Conservation (phyloP, 176 grass and related monocot species). For the Bonia amplexicaulis region DNA sequence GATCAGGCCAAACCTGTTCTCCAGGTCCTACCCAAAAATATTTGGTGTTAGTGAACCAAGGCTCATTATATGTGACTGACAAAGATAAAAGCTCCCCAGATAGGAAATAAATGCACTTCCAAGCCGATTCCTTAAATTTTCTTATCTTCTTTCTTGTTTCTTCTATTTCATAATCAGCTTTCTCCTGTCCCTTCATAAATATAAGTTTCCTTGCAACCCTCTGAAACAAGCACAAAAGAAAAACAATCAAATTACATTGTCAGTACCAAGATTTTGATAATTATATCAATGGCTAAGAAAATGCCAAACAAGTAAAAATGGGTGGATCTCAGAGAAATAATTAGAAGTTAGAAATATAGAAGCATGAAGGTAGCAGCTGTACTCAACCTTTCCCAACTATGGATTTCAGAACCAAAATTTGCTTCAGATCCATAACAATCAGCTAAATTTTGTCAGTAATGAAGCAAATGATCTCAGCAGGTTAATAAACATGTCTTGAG, state of each 20-base stretch:
- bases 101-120: conserved; percentile 87
- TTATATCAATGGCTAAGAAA: background rate
- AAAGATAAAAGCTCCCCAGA: conserved; percentile 76
- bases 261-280: background rate
- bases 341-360: background rate
- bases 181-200: conserved; percentile 33
- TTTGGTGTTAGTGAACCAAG: conserved; percentile 80
- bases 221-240: conserved; percentile 24
- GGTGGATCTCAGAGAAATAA: background rate
- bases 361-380: background rate
- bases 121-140: conserved; percentile 85
- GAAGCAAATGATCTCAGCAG: background rate
- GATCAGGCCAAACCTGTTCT: conserved; percentile 79
- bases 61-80: conserved; percentile 78
- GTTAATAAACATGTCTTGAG: background rate
- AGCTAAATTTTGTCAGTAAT: background rate
- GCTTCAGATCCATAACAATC: background rate
- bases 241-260: background rate
- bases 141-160: conserved; percentile 62
- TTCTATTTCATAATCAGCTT: background rate
- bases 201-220: conserved; percentile 49
- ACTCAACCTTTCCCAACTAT: background rate
- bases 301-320: background rate
- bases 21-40: conserved; percentile 84
- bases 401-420: background rate